Percentiles rank a stretch among this genome's conserved stretches.
phyloP scores from a whole-genome alignment of 2,329 filamentous ascomycete genomes.

The Fusarium coffeatum region DNA sequence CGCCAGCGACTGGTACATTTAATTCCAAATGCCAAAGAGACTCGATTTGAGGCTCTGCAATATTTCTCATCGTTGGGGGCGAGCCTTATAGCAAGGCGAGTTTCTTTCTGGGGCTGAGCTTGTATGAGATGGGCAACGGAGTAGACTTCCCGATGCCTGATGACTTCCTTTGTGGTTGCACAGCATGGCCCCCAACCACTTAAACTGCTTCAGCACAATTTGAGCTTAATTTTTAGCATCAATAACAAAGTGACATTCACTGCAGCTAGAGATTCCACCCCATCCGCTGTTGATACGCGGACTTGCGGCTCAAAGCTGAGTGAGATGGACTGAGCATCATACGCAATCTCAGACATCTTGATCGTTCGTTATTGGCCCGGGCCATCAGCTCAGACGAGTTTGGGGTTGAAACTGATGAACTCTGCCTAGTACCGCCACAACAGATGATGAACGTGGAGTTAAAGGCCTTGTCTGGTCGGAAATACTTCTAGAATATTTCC shows the following conservation, averaged over 20 bases:
- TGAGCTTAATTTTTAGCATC: background rate
- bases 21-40: background rate
- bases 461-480: background rate
- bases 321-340: background rate
- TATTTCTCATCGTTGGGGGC: background rate
- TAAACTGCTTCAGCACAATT: background rate
- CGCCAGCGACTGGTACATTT: background rate
- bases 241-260: accelerated
- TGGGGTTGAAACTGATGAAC: background rate
- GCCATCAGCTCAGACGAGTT: background rate
- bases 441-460: background rate
- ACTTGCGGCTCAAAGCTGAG: background rate
- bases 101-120: background rate
- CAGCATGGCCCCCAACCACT: background rate
- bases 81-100: background rate
- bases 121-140: background rate
- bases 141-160: background rate
- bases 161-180: background rate
- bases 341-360: background rate
- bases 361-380: background rate
- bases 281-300: too few species aligned
- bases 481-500: background rate
- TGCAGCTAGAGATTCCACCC: background rate
- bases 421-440: background rate
- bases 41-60: background rate